Evolutionary conservation across 208 protist species (phyloP).

Genomic region (Crithidia brevicula): DNA sequence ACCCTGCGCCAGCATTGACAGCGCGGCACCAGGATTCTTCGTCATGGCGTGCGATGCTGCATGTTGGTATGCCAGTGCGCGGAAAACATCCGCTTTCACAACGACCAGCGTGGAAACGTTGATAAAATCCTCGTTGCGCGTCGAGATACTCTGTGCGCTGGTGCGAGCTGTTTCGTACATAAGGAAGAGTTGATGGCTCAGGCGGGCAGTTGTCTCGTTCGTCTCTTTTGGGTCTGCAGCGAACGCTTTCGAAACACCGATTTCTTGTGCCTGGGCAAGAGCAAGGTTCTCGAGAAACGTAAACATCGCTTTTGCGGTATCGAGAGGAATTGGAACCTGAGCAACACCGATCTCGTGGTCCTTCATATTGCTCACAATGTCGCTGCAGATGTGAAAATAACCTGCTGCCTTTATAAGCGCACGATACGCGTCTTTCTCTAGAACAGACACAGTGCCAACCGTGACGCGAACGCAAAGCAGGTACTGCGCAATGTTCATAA

Average conservation of each 20-base stretch:
- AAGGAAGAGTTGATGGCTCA: conserved; percentile 60
- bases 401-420: conserved; percentile 55
- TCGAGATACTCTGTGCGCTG: conserved; percentile 25
- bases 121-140: conserved; percentile 32
- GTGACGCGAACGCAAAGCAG: conserved; percentile 42
- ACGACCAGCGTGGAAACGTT: conserved; percentile 38
- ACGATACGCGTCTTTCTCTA: conserved; percentile 75
- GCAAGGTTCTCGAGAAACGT: conserved; percentile 44
- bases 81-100: conserved; percentile 61
- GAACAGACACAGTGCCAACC: conserved; percentile 28
- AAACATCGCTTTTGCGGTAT: conserved; percentile 32
- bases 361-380: conserved; percentile 46
- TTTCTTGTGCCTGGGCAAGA: conserved; percentile 74
- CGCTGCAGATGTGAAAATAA: conserved; percentile 58
- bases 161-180: conserved; percentile 49
- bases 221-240: conserved; percentile 42
- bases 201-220: conserved; percentile 32
- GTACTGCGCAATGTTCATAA: conserved; percentile 64
- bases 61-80: conserved; percentile 47
- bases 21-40: conserved; percentile 39
- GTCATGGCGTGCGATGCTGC: conserved; percentile 47
- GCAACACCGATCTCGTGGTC: conserved; percentile 41
- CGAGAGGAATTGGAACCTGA: conserved; percentile 38
- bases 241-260: conserved; percentile 49
- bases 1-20: conserved; percentile 41